Evolutionary conservation across 495 filamentous ascomycete species (phyloP), one percentile per base, ranked within the genome.

Genomic region (Amphirosellinia nigrospora): DNA sequence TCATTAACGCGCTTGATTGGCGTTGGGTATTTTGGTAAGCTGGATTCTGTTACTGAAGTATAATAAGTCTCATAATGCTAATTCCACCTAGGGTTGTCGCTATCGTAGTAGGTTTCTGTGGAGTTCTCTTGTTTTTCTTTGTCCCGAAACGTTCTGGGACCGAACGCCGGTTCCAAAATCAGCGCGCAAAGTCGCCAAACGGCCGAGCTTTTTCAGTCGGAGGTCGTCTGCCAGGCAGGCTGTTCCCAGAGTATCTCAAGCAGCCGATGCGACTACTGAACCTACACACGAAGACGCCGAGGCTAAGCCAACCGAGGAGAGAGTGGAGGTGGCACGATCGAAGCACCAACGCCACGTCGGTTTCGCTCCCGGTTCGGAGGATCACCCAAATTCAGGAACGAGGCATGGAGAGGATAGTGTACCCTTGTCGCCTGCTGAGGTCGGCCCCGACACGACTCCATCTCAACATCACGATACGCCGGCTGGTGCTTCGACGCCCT

Each of bases 71-170:
- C 19, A 21, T 66, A 34, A 34, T n/a, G 16, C 66, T 69, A 34
- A 69, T 60, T 30, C 21, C 52, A 11, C 64, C 8, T 71, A 91
- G 91, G 92, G 89, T 97, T 70, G 91, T 97, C 66, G 90, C 96
- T 7, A 93, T 97, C 1, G 79, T 97, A 34, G 94, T 95, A 43
- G 94, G 88, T 0, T 88, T 91, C 63, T 92, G 91, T 71, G 86
- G 91, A 50, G 74, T 86, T 10, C 79, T 96, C 1, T 82, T 98
- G 1, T 97, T 97, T 73, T 84, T 99, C 66, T 97, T 97, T 73
- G 92, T 97, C 96, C 96, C 0, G 96, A 99, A 80, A 97, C 94
- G 0, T 97, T 97, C 74, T 98, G 96, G 96, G 94, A 98, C 75
- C 86, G 96, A 26, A 90, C 90, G 3, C 95, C 94, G 3, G 82